Conservation (phyloP, 495 filamentous ascomycete genomes). For the Endocarpon pusillum region DNA sequence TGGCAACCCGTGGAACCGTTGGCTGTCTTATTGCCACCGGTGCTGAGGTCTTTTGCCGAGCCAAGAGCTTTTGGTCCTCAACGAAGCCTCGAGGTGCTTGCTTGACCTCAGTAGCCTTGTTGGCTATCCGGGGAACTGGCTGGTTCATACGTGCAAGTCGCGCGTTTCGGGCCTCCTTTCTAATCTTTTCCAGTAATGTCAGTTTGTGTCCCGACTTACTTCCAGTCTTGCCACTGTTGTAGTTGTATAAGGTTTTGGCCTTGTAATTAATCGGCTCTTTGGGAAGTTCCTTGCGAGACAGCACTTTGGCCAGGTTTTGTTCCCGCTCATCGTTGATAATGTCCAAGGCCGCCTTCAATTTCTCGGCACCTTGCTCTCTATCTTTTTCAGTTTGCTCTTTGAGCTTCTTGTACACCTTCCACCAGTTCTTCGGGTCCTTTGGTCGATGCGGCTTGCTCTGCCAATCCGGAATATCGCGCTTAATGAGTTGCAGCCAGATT, state of each 20-base stretch:
- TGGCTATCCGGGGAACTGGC: background rate
- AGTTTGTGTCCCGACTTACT: too few relatives aligned
- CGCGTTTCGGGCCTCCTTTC: constrained; percentile 13
- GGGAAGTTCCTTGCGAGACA: constrained; percentile 13
- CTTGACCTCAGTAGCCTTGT: background rate
- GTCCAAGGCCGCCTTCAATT: constrained; percentile 30
- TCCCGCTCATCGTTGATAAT: constrained; percentile 32
- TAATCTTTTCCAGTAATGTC: constrained; percentile 14
- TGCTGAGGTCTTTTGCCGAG: too few relatives aligned
- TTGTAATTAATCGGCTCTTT: constrained; percentile 12
- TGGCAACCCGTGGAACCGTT: constrained; percentile 5
- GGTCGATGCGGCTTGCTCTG: constrained; percentile 37
- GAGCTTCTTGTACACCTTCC: constrained; percentile 42
- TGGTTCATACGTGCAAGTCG: constrained; percentile 5
- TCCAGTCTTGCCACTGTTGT: too few relatives aligned
- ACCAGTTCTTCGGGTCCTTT: constrained; percentile 40
- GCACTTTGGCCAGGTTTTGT: constrained; percentile 28
- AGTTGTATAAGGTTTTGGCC: constrained; percentile 15
- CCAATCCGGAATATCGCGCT: constrained; percentile 47
- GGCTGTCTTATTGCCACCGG: too few relatives aligned
- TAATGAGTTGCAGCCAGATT: constrained; percentile 52
- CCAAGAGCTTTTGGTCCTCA: too few relatives aligned
- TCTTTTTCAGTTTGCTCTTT: constrained; percentile 28
- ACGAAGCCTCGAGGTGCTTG: constrained; percentile 1
- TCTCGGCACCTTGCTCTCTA: constrained; percentile 18